Base-by-base conservation (phyloP, 1,284 basidiomycete genomes). In the Apiotrichum veenhuisii region DNA sequence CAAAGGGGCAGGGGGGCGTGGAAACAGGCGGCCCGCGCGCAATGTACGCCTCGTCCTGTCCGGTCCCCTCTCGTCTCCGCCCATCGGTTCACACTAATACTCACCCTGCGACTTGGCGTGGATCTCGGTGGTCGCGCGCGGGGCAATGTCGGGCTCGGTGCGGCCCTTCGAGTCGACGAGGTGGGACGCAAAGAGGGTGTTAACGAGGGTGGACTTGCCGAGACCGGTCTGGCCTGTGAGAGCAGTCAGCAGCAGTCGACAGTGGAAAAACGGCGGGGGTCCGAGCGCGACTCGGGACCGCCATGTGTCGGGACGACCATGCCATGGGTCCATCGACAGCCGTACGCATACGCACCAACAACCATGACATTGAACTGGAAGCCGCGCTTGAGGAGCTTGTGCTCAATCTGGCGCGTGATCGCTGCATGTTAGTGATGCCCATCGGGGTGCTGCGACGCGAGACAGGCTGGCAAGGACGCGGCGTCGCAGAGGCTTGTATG, bases 351-450 rank as follows among this genome's bases (percentile, higher is more conserved):
- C 89, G 67, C 69, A 93, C 92, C 92, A 67, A 88, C 92, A 62
- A 91, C 88, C 76, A 96, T 95, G 64, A 94, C 87, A 76, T 98
- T 98, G 85, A 98, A 98, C 81, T 96, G 90, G 83, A 97, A 98
- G 61, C 94, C 95, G 66, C 95, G 87, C 82, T 98, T 98, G 80
- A 98, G 85, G 69, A 98, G 87, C 84, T 98, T 98, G 82, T 93
- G 89, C 83, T 98, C 95, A 73, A 98, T 97, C 80, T 98, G 95
- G 75, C 87, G 85, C 54, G 95, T 96, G 79, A 98, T 95, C 66
- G 87, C 77, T 78, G 51, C 18, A 34, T 27, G 56, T 58, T 38
- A 51, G 48, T 38, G 17, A 18, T 10, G 22, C 15, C 15, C 12
- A 11, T 5, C 15, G 14, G 15, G 17, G n/a, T n/a, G n/a, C n/a